Conservation (phyloP, 2,329 filamentous ascomycete genomes). For the Arthrobotrys sphaeroides region DNA sequence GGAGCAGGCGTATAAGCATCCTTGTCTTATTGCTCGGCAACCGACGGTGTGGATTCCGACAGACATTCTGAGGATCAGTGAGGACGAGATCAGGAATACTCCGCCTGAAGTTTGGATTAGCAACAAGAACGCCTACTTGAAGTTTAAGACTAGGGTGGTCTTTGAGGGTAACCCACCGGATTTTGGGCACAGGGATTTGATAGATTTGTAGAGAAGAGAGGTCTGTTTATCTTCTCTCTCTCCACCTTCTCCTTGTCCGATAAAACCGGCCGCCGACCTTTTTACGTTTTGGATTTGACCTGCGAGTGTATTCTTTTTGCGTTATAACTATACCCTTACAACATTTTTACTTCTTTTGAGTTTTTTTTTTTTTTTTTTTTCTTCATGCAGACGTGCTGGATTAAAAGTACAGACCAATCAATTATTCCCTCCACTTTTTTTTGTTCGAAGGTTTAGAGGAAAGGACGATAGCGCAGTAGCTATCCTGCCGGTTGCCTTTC, state of each 20-base stretch:
- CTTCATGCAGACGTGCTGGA: background rate
- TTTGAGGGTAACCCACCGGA: constrained; percentile 88
- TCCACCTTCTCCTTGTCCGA: constrained; percentile 1
- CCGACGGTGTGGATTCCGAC: constrained; percentile 94
- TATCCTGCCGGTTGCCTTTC: background rate
- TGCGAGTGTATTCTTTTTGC: constrained; percentile 12
- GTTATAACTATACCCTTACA: constrained; percentile 2
- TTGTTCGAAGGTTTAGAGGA: too few species aligned
- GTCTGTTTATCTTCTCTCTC: background rate
- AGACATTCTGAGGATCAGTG: constrained; percentile 87
- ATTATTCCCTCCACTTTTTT: too few species aligned
- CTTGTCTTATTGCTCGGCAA: constrained; percentile 81
- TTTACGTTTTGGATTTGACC: background rate
- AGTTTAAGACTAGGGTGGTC: constrained; percentile 81
- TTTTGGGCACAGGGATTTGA: constrained; percentile 86
- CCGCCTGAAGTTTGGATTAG: constrained; percentile 81
- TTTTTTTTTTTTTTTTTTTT: background rate
- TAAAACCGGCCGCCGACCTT: too few species aligned
- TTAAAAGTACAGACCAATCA: too few species aligned
- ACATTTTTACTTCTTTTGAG: background rate
- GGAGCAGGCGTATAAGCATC: constrained; percentile 88
- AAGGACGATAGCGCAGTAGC: background rate
- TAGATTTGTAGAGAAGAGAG: constrained; percentile 70
- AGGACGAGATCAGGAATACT: constrained; percentile 85
- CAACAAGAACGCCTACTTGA: constrained; percentile 93